Base-by-base conservation (phyloP, 2,329 filamentous ascomycete species). In the Cephalotrichum gorgonifer region DNA sequence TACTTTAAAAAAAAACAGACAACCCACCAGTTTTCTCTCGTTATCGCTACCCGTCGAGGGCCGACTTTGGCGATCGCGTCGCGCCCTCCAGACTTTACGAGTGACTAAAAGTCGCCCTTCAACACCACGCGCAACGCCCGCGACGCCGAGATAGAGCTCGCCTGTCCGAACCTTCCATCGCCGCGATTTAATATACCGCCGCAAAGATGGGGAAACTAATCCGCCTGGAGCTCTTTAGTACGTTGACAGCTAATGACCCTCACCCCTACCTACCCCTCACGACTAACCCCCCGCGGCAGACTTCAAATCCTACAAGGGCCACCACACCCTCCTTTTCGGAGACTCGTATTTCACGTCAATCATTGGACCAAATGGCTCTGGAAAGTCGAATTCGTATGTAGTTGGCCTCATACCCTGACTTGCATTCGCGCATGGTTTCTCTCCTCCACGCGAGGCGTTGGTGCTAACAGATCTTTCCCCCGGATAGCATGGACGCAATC, bases 341-440 rank as follows among this genome's bases (percentile, higher is more conserved):
- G 91, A 98, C 71, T 94, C 90, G 2, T 97, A 96, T 69, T 98
- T 98, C 68, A 98, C 93, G 45, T 98, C 93, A 39, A 96, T 98
- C 62, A 97, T 98, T 62, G 93, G 94, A 6, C 93, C 93, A 64
- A 98, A 98, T 90, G 93, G 93, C 73, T 97, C 93, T 31, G 93
- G 93, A 55, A 98, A 98, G 69, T 98, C 93, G 20, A 98, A 98
- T 66, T 95, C 90, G 87, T 91, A 69, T 64, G 83, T 47, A 20
- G n/a, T 6, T 6, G 6, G n/a, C n/a, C n/a, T 8, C n/a, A 22
- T 20, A n/a, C 33, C 17, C 14, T 38, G 8, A 9, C 9, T 20
- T 39, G 5, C 11, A 20, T 20, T 20, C 35, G 35, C 35, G 3
- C 17, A 39, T 39, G n/a, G n/a, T 20, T 22, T 9, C 6, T 9